Evolutionary conservation across 129 eudicot genomes (phyloP).

Genomic region (Tagetes erecta): DNA sequence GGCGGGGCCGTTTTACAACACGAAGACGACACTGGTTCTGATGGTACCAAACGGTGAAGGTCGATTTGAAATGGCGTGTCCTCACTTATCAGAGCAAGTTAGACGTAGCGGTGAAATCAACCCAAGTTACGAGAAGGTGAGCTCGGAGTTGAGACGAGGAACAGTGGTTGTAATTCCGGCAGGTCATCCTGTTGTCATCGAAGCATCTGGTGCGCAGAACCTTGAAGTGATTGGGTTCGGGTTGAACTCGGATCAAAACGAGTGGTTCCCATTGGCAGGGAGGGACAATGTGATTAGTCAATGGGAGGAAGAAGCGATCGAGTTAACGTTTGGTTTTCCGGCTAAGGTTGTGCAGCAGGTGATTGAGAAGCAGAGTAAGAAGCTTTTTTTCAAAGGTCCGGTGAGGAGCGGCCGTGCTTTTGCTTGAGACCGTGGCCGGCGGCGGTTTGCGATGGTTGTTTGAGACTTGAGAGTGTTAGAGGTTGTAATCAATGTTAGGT

Average conservation of each 20-base stretch:
- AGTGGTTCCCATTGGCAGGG: conserved; percentile 55
- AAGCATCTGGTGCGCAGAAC: conserved; percentile 56
- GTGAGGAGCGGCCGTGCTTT: conserved; percentile 34
- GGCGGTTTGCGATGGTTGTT: conserved; percentile 1
- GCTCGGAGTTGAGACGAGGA: conserved; percentile 43
- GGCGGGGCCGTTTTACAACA: conserved; percentile 51
- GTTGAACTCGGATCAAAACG: conserved; percentile 46
- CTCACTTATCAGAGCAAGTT: conserved; percentile 40
- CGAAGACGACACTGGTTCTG: conserved; percentile 44
- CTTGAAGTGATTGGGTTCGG: conserved; percentile 55
- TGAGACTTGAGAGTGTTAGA: conserved; percentile 4
- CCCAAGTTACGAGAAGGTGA: conserved; percentile 48
- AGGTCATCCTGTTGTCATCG: conserved; percentile 58
- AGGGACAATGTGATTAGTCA: conserved; percentile 45
- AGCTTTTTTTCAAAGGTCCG: conserved; percentile 64
- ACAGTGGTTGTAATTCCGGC: conserved; percentile 66
- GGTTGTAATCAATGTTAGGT: conserved; percentile 6
- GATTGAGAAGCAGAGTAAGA: conserved; percentile 46
- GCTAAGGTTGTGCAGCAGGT: conserved; percentile 48
- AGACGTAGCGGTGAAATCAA: background rate
- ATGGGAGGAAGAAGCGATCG: conserved; percentile 62
- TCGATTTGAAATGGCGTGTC: conserved; percentile 69
- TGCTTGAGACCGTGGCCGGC: background rate
- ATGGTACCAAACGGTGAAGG: conserved; percentile 56
- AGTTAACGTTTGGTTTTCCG: conserved; percentile 52